Evolutionary conservation across 2,329 filamentous ascomycete genomes (phyloP).

Genomic region (Pseudogymnoascus sp.): DNA sequence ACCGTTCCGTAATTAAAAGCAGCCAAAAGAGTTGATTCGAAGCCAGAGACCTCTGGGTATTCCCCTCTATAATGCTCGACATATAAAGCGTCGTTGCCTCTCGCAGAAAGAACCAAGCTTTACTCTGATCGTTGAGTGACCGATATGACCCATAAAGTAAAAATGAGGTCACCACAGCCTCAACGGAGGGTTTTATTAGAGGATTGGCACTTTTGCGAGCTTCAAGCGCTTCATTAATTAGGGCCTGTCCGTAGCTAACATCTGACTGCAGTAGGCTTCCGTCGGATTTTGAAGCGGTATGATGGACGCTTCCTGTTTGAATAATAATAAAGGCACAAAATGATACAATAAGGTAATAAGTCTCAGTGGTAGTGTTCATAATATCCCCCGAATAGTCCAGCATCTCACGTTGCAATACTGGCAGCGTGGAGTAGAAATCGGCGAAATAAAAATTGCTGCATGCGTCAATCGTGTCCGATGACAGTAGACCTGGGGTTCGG

Average conservation of each 20-base stretch:
- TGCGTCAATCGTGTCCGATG: background rate
- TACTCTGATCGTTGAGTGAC: slow-evolving; percentile 30
- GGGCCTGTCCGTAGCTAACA: background rate
- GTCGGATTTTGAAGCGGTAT: background rate
- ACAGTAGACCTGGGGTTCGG: background rate
- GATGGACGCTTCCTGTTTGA: slow-evolving; percentile 1
- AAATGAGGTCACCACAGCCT: slow-evolving; percentile 1
- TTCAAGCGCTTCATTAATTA: background rate
- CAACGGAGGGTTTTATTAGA: background rate
- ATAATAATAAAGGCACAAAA: slow-evolving; percentile 8
- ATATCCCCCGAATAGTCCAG: background rate
- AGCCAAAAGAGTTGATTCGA: slow-evolving; percentile 52
- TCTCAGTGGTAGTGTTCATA: slow-evolving; percentile 5
- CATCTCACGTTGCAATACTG: slow-evolving; percentile 1
- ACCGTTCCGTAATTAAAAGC: slow-evolving; percentile 54
- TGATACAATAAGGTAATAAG: slow-evolving; percentile 8
- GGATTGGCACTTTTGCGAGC: background rate
- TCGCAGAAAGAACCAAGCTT: slow-evolving; percentile 54
- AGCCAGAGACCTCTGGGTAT: slow-evolving; percentile 41
- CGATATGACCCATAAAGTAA: slow-evolving; percentile 1
- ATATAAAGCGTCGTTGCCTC: slow-evolving; percentile 53
- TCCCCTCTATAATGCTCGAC: slow-evolving; percentile 50
- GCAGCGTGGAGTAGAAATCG: background rate
- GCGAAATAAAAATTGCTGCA: background rate
- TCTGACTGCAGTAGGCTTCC: slow-evolving; percentile 1